Conservation (phyloP, 2,329 filamentous ascomycete species). For the Hypoxylon sp. region DNA sequence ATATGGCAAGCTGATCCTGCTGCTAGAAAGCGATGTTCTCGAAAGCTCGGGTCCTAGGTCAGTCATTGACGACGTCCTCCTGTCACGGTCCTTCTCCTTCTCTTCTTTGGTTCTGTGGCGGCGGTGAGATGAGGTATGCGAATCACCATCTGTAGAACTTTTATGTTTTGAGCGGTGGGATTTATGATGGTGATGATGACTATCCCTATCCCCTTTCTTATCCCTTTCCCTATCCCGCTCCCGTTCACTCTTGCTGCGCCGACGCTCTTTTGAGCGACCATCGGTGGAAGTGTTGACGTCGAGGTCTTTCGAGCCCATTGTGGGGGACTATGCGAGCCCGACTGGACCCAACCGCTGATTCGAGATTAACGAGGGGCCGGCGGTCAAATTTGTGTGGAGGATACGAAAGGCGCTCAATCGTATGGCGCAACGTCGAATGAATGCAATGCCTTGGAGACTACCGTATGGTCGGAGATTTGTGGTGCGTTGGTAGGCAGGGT, state of each 20-base stretch:
- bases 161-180: slow-evolving; percentile 51
- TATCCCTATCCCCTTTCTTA: slow-evolving; percentile 44
- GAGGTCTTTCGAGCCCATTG: slow-evolving; percentile 51
- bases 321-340: slow-evolving; percentile 52
- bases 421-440: slow-evolving; percentile 15
- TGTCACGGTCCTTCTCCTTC: slow-evolving; percentile 54
- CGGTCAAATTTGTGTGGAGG: slow-evolving; percentile 27
- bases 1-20: slow-evolving; percentile 55
- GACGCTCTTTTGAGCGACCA: slow-evolving; percentile 48
- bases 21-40: slow-evolving; percentile 47
- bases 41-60: slow-evolving; percentile 54
- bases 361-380: slow-evolving; percentile 38
- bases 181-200: slow-evolving; percentile 50
- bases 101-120: slow-evolving; percentile 54
- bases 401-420: slow-evolving; percentile 24
- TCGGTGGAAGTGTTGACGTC: slow-evolving; percentile 46
- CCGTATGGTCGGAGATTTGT: slow-evolving; percentile 16
- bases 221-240: slow-evolving; percentile 46
- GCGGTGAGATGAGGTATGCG: slow-evolving; percentile 50
- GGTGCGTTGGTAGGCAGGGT: slow-evolving; percentile 13
- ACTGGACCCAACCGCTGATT: slow-evolving; percentile 51
- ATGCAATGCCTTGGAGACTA: slow-evolving; percentile 23
- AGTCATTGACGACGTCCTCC: slow-evolving; percentile 52
- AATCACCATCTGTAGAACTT: slow-evolving; percentile 48
- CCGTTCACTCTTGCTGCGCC: slow-evolving; percentile 45